Evolutionary conservation across 2,329 filamentous ascomycete genomes (phyloP), one percentile per base, ranked within the genome.

Genomic region (Fusarium subtropicale): DNA sequence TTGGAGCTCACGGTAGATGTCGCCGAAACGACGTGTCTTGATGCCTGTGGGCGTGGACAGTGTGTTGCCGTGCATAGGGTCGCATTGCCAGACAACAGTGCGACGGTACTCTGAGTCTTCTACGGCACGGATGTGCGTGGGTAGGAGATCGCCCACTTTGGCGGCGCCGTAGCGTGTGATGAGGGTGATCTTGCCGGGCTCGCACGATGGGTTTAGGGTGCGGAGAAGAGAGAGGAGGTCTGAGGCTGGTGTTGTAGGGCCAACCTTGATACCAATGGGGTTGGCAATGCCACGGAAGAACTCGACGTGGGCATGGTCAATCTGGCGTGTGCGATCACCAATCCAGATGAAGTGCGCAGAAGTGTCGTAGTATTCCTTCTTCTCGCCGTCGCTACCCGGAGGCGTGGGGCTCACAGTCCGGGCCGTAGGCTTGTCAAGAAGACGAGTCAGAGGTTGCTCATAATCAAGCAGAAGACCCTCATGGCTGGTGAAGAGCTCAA

Each of bases 311-410:
- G 92, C 95, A 73, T 95, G 93, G 77, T 96, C 92, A 46, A 97
- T 88, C 81, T 98, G 95, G 47, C 96, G 89, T 3, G 96, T 99
- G 70, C 96, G 92, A 80, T 99, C 96, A 56, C 96, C 96, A 74
- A 99, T 97, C 96, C 96, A 99, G 78, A 99, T 87, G 83, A 99
- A 98, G 79, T 99, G 96, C 0, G 93, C 93, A 7, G 93, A 97
- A 0, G 95, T 98, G 81, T 97, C 92, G 83, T 97, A 98, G 86
- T 92, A 97, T 75, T 90, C 89, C 75, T 87, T 88, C 18, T 53
- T 65, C 33, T 76, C 68, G 7, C 74, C 68, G 8, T 74, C 64
- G 7, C 71, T 55, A n/a, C 74, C 79, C 51, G 83, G 41, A 77
- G 79, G 7, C 86, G 88, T 69, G 87, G 85, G 57, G 71, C 71